phyloP scores from a whole-genome alignment of 495 filamentous ascomycete species.

The Tuber calosporum region DNA sequence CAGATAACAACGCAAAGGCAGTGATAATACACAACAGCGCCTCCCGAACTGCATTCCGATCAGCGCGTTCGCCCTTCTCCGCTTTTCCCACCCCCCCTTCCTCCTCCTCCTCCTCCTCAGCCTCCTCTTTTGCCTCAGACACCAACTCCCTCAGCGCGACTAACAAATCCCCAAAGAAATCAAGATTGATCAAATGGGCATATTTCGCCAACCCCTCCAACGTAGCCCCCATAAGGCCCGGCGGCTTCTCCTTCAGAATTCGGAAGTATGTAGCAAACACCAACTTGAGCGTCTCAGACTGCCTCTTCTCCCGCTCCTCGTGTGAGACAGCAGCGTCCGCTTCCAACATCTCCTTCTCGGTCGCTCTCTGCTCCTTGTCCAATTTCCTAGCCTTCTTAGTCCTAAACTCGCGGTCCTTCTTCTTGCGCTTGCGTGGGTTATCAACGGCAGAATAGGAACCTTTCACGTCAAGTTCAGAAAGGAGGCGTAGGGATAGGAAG shows the following conservation, averaged over 20 bases:
- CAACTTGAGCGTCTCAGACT: conserved; percentile 88
- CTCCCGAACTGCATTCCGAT: conserved; percentile 68
- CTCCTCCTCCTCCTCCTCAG: conserved; percentile 43
- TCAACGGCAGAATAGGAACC: conserved; percentile 68
- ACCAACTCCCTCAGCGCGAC: conserved; percentile 92
- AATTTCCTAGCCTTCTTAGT: conserved; percentile 69
- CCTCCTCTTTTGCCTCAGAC: conserved; percentile 51
- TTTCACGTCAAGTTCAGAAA: conserved; percentile 78
- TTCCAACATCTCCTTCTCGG: conserved; percentile 88
- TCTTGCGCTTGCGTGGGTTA: conserved; percentile 42
- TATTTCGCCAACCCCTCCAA: conserved; percentile 87
- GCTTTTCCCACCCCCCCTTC: conserved; percentile 41
- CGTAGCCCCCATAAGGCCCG: conserved; percentile 83
- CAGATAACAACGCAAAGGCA: conserved; percentile 84
- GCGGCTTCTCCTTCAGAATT: conserved; percentile 72
- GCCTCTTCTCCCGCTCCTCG: conserved; percentile 84
- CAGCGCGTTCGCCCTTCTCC: conserved; percentile 42
- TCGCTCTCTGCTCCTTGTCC: conserved; percentile 69
- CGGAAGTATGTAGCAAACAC: conserved; percentile 93
- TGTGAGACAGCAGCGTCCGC: conserved; percentile 85
- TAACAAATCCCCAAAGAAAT: conserved; percentile 94
- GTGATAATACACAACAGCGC: conserved; percentile 91
- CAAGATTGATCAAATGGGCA: conserved; percentile 91
- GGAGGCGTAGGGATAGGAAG: conserved; percentile 79
- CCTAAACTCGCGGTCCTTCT: conserved; percentile 53